Evolutionary conservation across 2,329 filamentous ascomycete genomes (phyloP).

Genomic region (Trichoderma brevicompactum): DNA sequence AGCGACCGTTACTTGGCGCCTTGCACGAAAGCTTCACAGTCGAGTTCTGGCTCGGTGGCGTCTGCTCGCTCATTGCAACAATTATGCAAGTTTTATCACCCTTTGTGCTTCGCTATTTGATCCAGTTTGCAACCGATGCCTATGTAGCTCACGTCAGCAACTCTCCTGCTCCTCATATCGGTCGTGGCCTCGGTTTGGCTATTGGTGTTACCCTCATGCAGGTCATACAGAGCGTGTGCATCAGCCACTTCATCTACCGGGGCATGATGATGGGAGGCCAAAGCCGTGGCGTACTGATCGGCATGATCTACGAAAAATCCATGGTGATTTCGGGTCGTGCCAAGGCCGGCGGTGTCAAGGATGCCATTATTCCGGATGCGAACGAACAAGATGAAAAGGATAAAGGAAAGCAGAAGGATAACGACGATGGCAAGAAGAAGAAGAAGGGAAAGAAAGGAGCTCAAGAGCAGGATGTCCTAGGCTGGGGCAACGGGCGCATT

Average conservation of each 20-base stretch:
- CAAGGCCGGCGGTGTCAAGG: slow-evolving; percentile 72
- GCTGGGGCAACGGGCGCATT: slow-evolving; percentile 92
- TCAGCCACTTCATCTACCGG: slow-evolving; percentile 89
- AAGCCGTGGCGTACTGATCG: slow-evolving; percentile 77
- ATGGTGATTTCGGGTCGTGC: slow-evolving; percentile 88
- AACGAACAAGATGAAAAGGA: slow-evolving; percentile 54
- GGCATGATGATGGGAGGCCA: slow-evolving; percentile 93
- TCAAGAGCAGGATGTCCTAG: slow-evolving; percentile 60
- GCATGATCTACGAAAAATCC: slow-evolving; percentile 88
- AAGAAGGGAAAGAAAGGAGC: slow-evolving; percentile 46
- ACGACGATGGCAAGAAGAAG: slow-evolving; percentile 47
- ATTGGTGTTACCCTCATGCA: slow-evolving; percentile 88
- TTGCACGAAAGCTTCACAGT: slow-evolving; percentile 83
- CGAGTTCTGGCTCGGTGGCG: slow-evolving; percentile 85
- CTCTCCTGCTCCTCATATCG: slow-evolving; percentile 67
- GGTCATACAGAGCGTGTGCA: slow-evolving; percentile 75
- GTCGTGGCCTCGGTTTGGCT: slow-evolving; percentile 78
- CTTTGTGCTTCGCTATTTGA: slow-evolving; percentile 83
- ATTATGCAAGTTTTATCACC: slow-evolving; percentile 81
- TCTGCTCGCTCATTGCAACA: slow-evolving; percentile 73
- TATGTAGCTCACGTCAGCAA: slow-evolving; percentile 64
- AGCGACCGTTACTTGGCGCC: slow-evolving; percentile 76
- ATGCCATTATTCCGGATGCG: slow-evolving; percentile 39
- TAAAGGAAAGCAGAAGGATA: slow-evolving; percentile 40
- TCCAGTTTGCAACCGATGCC: slow-evolving; percentile 80